Conservation (phyloP, 805 yeast species). For the Kluyveromyces lactis region DNA sequence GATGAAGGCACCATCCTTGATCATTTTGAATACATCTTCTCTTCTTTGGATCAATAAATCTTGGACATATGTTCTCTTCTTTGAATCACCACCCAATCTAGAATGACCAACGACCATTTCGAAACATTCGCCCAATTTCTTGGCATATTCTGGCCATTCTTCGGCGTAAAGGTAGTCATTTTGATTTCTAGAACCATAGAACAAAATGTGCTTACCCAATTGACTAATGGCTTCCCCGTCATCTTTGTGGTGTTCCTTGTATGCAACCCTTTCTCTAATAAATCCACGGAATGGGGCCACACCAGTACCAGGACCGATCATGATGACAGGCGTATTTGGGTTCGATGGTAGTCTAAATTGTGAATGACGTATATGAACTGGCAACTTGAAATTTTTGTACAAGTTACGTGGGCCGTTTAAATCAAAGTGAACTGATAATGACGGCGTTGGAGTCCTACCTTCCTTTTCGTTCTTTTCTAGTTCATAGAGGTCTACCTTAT, state of each 20-base stretch:
- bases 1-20: conserved; percentile 73
- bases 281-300: conserved; percentile 98
- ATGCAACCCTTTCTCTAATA: conserved; percentile 68
- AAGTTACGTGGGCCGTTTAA: conserved; percentile 77
- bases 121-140: conserved; percentile 49
- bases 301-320: conserved; percentile 98
- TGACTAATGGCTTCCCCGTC: conserved; percentile 34
- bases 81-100: conserved; percentile 45
- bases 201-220: conserved; percentile 67
- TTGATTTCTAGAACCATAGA: conserved; percentile 82
- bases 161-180: conserved; percentile 82
- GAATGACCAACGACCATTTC: conserved; percentile 81
- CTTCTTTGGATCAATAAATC: conserved; percentile 54
- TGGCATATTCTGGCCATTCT: conserved; percentile 78
- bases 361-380: conserved; percentile 90
- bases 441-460: conserved; percentile 11
- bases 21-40: conserved; percentile 31
- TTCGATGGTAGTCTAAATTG: conserved; percentile 89
- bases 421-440: conserved; percentile 49
- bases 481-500: conserved; percentile 29
- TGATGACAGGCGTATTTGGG: conserved; percentile 72
- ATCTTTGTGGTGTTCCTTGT: conserved; percentile 27
- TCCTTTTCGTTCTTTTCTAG: neutral
- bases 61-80: conserved; percentile 73
- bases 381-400: conserved; percentile 46